phyloP scores from a whole-genome alignment of 192 early-diverging fungal genomes.

The Spizellomyces sp. region DNA sequence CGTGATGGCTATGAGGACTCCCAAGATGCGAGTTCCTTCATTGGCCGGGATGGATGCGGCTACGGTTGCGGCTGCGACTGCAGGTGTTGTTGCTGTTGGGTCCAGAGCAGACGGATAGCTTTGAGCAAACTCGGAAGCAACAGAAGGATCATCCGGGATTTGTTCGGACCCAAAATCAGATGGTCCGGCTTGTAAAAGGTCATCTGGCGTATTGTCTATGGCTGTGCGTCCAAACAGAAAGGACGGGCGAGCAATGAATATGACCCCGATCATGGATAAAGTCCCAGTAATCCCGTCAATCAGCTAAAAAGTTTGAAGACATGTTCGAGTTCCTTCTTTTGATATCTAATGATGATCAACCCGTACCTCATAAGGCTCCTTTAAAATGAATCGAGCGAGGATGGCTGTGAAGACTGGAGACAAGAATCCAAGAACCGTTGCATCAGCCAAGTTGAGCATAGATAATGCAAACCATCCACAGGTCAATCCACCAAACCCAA shows the following conservation, averaged over 20 bases:
- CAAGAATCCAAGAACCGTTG: slow-evolving; percentile 37
- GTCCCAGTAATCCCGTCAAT: slow-evolving; percentile 20
- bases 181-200: slow-evolving; percentile 13
- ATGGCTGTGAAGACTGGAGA: slow-evolving; percentile 35
- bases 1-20: slow-evolving; percentile 18
- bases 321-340: neutral
- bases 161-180: slow-evolving; percentile 8
- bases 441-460: slow-evolving; percentile 29
- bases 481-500: slow-evolving; percentile 22
- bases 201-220: slow-evolving; percentile 20
- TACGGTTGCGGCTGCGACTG: neutral
- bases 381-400: slow-evolving; percentile 27
- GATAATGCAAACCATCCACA: slow-evolving; percentile 34
- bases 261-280: slow-evolving; percentile 37
- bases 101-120: neutral
- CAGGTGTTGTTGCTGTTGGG: neutral
- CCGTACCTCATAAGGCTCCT: slow-evolving; percentile 30
- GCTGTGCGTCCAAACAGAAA: slow-evolving; percentile 30
- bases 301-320: slow-evolving; percentile 3
- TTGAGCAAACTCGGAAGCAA: neutral
- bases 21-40: neutral
- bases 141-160: slow-evolving; percentile 1
- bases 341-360: neutral
- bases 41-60: neutral
- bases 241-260: slow-evolving; percentile 33